Percentiles rank a stretch among this genome's conserved stretches.
Evolutionary conservation across 2,329 filamentous ascomycete genomes (phyloP).

Genomic region (Nemania sp.): DNA sequence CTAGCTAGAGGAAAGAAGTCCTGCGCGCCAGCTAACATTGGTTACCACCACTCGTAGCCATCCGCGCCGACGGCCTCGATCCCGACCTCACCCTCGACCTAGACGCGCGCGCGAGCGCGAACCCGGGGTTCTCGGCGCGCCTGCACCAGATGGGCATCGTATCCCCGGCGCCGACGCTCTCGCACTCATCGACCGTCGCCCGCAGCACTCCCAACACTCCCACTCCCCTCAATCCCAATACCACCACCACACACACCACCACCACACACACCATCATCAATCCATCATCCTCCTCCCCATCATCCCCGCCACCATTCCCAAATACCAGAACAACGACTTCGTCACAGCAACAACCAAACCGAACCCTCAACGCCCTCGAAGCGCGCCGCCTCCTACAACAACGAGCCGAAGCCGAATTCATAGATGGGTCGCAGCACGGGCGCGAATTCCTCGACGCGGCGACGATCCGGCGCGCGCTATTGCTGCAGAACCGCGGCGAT

Average conservation of each 20-base stretch:
- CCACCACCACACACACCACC: conserved; percentile 14
- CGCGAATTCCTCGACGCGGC: conserved; percentile 53
- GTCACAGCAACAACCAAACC: too few relatives aligned
- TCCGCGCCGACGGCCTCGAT: conserved; percentile 45
- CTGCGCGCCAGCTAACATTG: conserved; percentile 3
- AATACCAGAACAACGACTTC: too few relatives aligned
- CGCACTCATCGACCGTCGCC: conserved; percentile 56
- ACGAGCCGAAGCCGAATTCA: conserved; percentile 49
- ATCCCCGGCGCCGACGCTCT: conserved; percentile 57
- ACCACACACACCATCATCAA: conserved; percentile 18
- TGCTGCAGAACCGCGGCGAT: conserved; percentile 47
- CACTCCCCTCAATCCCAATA: conserved; percentile 52
- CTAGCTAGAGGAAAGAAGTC: background rate
- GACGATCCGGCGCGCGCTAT: conserved; percentile 51
- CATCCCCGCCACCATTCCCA: too few relatives aligned
- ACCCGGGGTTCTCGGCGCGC: conserved; percentile 53
- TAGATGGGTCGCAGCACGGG: conserved; percentile 46
- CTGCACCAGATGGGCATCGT: conserved; percentile 59
- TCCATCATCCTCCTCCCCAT: conserved; percentile 25
- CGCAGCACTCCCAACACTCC: conserved; percentile 58
- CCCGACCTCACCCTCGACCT: conserved; percentile 48
- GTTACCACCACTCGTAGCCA: conserved; percentile 42
- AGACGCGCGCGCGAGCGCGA: conserved; percentile 36
- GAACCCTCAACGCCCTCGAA: conserved; percentile 54
- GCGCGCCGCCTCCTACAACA: conserved; percentile 50